These are phyloP conservation scores for Cystobasidium ongulense DNA, from an alignment of 768 basidiomycete species.

Conservation along the genomic window DNA sequence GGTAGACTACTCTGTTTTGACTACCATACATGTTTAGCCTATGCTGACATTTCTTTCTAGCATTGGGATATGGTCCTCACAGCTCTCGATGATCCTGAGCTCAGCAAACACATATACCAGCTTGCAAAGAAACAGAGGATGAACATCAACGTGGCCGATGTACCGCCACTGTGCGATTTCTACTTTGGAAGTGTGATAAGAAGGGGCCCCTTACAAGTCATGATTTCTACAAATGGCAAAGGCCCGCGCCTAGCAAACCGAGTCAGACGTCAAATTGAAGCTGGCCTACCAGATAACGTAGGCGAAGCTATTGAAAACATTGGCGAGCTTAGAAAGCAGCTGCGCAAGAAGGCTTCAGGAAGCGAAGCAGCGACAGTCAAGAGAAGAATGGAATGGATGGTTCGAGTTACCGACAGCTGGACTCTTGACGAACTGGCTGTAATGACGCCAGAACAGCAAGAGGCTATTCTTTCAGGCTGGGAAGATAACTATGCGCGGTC, in stretches of 20 bases:
- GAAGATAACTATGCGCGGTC: slow-evolving; percentile 50
- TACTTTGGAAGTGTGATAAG: slow-evolving; percentile 94
- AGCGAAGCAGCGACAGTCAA: slow-evolving; percentile 61
- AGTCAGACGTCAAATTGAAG: slow-evolving; percentile 62
- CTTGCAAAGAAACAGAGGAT: slow-evolving; percentile 62
- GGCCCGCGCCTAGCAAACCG: slow-evolving; percentile 84
- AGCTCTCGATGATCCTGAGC: slow-evolving; percentile 56
- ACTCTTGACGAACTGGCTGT: slow-evolving; percentile 66
- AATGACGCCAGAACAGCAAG: slow-evolving; percentile 61
- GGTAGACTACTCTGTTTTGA: slow-evolving; percentile 56
- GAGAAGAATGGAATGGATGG: slow-evolving; percentile 87
- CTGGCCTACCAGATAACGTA: slow-evolving; percentile 59
- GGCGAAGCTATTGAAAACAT: slow-evolving; percentile 72
- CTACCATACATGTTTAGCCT: slow-evolving; percentile 53
- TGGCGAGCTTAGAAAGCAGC: slow-evolving; percentile 60
- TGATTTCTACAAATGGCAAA: slow-evolving; percentile 91
- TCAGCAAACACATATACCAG: slow-evolving; percentile 69
- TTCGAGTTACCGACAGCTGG: slow-evolving; percentile 76
- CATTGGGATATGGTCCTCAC: slow-evolving; percentile 53
- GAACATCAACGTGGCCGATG: slow-evolving; percentile 92
- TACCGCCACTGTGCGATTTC: slow-evolving; percentile 92
- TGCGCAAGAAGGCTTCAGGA: slow-evolving; percentile 73
- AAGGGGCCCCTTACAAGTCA: slow-evolving; percentile 80
- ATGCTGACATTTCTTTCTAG: slow-evolving; percentile 50
- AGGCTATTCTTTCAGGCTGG: slow-evolving; percentile 73